Percentiles rank a stretch among this genome's conserved stretches.
phyloP scores from a whole-genome alignment of 2,329 filamentous ascomycete species.

The Fusarium sp. region DNA sequence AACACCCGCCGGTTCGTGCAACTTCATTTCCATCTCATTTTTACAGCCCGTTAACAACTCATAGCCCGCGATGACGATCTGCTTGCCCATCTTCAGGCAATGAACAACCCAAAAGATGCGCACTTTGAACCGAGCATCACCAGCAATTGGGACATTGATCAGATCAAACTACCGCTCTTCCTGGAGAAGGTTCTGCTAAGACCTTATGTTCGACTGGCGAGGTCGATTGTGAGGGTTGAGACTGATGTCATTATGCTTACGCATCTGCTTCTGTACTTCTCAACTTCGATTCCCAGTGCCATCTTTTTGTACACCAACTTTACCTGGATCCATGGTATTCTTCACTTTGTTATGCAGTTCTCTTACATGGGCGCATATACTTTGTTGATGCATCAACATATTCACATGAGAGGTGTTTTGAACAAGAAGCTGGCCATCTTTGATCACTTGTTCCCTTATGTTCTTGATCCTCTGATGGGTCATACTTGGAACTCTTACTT shows the following conservation, averaged over 20 bases:
- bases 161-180: slow-evolving; percentile 31
- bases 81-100: slow-evolving; percentile 27
- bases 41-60: neutral
- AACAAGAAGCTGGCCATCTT: slow-evolving; percentile 65
- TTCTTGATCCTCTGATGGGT: slow-evolving; percentile 81
- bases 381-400: slow-evolving; percentile 87
- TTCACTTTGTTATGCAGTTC: slow-evolving; percentile 74
- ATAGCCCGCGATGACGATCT: slow-evolving; percentile 28
- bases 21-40: neutral
- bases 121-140: slow-evolving; percentile 32
- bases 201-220: slow-evolving; percentile 70
- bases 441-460: slow-evolving; percentile 77
- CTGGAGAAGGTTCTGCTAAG: slow-evolving; percentile 57
- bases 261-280: slow-evolving; percentile 78
- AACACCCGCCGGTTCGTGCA: slow-evolving; percentile 13
- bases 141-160: slow-evolving; percentile 27
- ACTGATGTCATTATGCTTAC: slow-evolving; percentile 84
- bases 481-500: slow-evolving; percentile 89
- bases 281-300: slow-evolving; percentile 77
- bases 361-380: slow-evolving; percentile 82
- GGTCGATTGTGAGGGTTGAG: slow-evolving; percentile 69
- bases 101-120: slow-evolving; percentile 34
- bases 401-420: slow-evolving; percentile 80
- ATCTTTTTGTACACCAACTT: slow-evolving; percentile 74
- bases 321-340: slow-evolving; percentile 73